phyloP scores from a whole-genome alignment of 73 alveolate species.

The Paramecium tetraurelia region DNA sequence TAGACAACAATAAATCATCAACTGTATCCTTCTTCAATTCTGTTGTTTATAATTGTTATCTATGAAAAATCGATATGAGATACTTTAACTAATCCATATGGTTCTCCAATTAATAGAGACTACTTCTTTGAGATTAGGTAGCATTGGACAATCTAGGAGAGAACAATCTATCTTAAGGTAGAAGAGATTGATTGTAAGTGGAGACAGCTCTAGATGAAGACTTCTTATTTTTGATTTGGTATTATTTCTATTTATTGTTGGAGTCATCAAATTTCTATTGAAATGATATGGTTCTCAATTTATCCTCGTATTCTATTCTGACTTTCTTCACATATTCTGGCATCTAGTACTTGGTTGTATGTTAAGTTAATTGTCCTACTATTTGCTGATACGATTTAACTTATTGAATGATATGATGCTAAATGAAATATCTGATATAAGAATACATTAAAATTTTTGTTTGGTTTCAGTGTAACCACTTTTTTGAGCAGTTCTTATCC shows the following conservation, averaged over 20 bases:
- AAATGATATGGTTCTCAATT: neutral
- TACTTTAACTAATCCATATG: slow-evolving; percentile 1
- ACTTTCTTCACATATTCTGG: slow-evolving; percentile 48
- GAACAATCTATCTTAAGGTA: neutral
- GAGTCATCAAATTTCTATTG: neutral
- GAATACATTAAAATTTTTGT: slow-evolving; percentile 26
- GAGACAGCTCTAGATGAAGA: slow-evolving; percentile 14
- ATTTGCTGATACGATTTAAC: slow-evolving; percentile 6
- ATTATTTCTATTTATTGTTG: neutral
- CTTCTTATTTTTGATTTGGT: neutral
- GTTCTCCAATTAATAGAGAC: neutral
- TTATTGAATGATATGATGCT: slow-evolving; percentile 20
- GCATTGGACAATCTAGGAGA: neutral
- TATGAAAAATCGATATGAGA: neutral
- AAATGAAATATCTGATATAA: neutral
- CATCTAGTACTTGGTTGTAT: slow-evolving; percentile 10
- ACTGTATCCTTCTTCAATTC: neutral
- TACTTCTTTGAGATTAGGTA: neutral
- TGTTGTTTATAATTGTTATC: neutral
- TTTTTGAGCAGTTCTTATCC: neutral
- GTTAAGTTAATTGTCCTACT: neutral
- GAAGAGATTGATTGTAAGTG: neutral
- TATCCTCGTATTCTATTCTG: slow-evolving; percentile 31
- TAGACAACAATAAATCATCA: neutral
- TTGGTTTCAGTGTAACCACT: neutral